phyloP scores from a whole-genome alignment of 257 asterid species.

The Plantago major region DNA sequence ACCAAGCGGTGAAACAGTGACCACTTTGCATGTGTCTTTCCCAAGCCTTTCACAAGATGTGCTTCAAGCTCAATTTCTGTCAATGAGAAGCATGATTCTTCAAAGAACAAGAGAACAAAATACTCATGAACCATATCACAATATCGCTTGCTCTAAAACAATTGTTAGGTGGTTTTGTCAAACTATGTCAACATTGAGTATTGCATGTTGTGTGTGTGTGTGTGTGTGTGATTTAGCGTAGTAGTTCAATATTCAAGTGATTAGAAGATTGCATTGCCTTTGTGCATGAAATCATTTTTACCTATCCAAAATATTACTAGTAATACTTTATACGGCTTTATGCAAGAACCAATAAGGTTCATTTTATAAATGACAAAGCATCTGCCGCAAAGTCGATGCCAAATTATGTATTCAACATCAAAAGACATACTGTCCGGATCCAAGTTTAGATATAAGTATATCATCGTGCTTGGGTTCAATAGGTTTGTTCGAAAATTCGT shows the following conservation, averaged over 20 bases:
- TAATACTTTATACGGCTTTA: conserved; percentile 7
- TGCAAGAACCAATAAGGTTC: not conserved
- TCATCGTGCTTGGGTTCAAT: conserved; percentile 55
- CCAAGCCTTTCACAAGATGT: conserved; percentile 93
- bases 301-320: not conserved
- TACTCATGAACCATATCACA: too few species aligned
- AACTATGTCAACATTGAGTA: too few species aligned
- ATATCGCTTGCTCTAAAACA: too few species aligned
- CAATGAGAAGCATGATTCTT: too few species aligned
- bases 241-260: too few species aligned
- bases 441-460: conserved; percentile 71
- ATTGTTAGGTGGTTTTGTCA: too few species aligned
- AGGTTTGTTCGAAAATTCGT: conserved; percentile 46
- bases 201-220: too few species aligned
- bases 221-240: too few species aligned
- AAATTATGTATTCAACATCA: conserved; percentile 6
- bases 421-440: conserved; percentile 59
- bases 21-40: conserved; percentile 98
- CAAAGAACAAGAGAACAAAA: too few species aligned
- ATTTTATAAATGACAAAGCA: conserved; percentile 1
- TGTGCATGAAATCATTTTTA: not conserved
- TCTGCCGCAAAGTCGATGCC: not conserved
- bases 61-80: conserved; percentile 96
- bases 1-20: conserved; percentile 97
- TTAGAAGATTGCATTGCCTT: too few species aligned